Percentiles rank a stretch among this genome's conserved stretches.
Conservation (phyloP, 2,329 filamentous ascomycete genomes). For the Plectosphaerella sp. region DNA sequence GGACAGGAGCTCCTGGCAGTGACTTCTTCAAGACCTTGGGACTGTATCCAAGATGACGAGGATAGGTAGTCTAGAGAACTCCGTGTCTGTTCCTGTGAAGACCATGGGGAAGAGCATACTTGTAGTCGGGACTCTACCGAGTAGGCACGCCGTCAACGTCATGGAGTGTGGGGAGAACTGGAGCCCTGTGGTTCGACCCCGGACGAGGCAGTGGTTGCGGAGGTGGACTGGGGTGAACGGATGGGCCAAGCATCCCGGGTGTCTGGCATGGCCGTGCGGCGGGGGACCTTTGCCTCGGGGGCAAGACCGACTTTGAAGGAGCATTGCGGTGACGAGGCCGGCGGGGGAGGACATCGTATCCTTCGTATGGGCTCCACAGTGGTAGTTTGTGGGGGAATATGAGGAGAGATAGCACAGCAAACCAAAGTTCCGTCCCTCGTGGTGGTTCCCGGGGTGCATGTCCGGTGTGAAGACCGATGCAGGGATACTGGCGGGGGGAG, state of each 20-base stretch:
- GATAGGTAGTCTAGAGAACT: background rate
- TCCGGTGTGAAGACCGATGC: too few species aligned
- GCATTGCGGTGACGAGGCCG: too few species aligned
- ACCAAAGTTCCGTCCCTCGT: too few species aligned
- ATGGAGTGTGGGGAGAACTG: background rate
- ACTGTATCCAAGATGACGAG: background rate
- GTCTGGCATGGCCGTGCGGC: background rate
- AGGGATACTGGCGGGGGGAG: too few species aligned
- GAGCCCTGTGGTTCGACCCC: background rate
- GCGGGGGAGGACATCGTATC: too few species aligned
- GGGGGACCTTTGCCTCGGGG: background rate
- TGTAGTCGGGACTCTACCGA: background rate
- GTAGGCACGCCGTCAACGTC: background rate
- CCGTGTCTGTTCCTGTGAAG: background rate
- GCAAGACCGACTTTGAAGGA: background rate
- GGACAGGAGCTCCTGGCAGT: background rate
- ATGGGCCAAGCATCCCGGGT: background rate
- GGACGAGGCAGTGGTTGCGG: background rate
- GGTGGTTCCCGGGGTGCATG: too few species aligned
- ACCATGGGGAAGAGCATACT: background rate
- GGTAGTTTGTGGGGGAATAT: too few species aligned
- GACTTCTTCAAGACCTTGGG: background rate
- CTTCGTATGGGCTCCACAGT: too few species aligned
- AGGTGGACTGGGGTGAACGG: background rate
- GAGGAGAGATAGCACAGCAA: too few species aligned